These are phyloP conservation scores for Geotrichum histeridarum DNA, from an alignment of 1,139 yeast genomes.

Conservation along the genomic window DNA sequence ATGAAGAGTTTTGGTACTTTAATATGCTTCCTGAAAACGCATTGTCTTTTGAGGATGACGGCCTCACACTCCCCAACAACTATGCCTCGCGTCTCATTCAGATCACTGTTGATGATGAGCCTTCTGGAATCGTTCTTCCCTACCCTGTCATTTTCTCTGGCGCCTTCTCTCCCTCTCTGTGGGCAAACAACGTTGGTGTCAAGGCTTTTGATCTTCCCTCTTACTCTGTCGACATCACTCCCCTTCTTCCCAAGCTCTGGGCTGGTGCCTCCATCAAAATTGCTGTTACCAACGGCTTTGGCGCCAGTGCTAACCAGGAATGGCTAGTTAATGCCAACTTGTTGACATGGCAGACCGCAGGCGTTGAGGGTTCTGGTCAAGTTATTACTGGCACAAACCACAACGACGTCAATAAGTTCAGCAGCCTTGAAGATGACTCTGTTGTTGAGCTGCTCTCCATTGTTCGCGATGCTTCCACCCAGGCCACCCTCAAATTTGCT, in stretches of 20 bases:
- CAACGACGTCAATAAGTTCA: slow-evolving; percentile 13
- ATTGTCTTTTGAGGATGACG: slow-evolving; percentile 34
- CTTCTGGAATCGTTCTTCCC: slow-evolving; percentile 39
- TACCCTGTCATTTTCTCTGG: slow-evolving; percentile 62
- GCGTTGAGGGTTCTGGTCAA: slow-evolving; percentile 31
- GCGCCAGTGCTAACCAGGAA: slow-evolving; percentile 39
- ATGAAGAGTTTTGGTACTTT: slow-evolving; percentile 81
- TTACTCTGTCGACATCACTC: slow-evolving; percentile 61
- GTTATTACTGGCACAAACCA: slow-evolving; percentile 11
- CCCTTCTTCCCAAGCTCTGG: slow-evolving; percentile 63
- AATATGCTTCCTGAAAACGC: slow-evolving; percentile 52
- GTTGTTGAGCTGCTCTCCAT: slow-evolving; percentile 16
- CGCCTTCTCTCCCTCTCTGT: slow-evolving; percentile 69
- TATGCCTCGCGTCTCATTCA: slow-evolving; percentile 44
- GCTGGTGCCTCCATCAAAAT: slow-evolving; percentile 31
- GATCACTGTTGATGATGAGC: slow-evolving; percentile 32
- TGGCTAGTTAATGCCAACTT: slow-evolving; percentile 71
- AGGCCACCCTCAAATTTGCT: slow-evolving; percentile 18
- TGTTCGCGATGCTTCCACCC: slow-evolving; percentile 14
- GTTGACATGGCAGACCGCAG: slow-evolving; percentile 51
- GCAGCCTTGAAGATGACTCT: slow-evolving; percentile 7
- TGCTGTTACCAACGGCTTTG: slow-evolving; percentile 54
- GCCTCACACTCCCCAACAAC: slow-evolving; percentile 35
- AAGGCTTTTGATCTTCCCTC: slow-evolving; percentile 69
- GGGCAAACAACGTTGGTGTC: slow-evolving; percentile 72